Base-by-base conservation (phyloP, 1,284 basidiomycete genomes). In the Apiotrichum veenhuisii region DNA sequence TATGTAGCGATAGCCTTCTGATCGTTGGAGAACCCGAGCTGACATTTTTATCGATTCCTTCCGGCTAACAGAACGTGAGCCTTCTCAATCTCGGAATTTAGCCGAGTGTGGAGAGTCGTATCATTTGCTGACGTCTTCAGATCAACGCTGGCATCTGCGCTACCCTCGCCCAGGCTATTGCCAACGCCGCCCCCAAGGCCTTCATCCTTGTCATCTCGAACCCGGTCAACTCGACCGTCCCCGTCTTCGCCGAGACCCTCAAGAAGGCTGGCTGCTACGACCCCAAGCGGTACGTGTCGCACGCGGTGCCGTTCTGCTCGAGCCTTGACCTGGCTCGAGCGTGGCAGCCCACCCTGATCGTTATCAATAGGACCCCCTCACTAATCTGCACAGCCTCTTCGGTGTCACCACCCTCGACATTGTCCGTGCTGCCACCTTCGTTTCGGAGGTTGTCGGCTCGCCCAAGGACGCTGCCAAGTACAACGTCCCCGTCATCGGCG, bases 351-450 rank as follows among this genome's bases (percentile, higher is more conserved):
- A 77, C 76, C 65, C 73, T 82, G 64, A 83, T 83, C 71, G 83
- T 95, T 84, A 89, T 98, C 65, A 98, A n/a, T n/a, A n/a, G n/a
- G n/a, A n/a, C n/a, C n/a, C n/a, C n/a, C n/a, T n/a, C n/a, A n/a
- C n/a, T n/a, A n/a, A n/a, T n/a, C n/a, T n/a, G n/a, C n/a, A n/a
- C n/a, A n/a, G n/a, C 67, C 76, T 98, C 64, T 98, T 98, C 74
- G 96, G 95, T 83, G 92, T 98, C 51, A 98, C 96, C 59, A 98
- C 96, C 37, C 85, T 99, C 62, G 95, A 99, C 77, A 93, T 98
- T 63, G 91, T 98, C 69, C 93, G 96, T 70, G 87, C 96, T 30
- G 93, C 92, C 17, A 94, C 92, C 55, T 98, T 98, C 78, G 87
- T 96, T 52, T 82, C 92, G 27, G 90, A 93, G 76, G 82, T 88